Base-by-base conservation (phyloP, 2,329 filamentous ascomycete species). In the Venturia aucupariae region DNA sequence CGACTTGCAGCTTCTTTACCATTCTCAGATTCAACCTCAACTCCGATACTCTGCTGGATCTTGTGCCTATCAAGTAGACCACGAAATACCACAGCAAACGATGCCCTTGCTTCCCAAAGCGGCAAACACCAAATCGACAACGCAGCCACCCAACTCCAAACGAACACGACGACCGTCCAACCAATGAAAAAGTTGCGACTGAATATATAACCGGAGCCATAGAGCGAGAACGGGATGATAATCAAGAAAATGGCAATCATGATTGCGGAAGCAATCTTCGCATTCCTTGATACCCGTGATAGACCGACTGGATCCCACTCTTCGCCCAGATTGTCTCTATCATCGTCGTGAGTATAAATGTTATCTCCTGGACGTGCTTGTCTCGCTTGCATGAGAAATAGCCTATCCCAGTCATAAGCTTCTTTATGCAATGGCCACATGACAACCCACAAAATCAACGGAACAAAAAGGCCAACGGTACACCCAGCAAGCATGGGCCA, bases 401-500 rank as follows among this genome's bases (percentile, higher is more conserved):
- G 57, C 35, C 19, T 55, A 32, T 64, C 63, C 63, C 63, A 64
- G 19, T 64, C 63, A 27, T 46, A 64, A 3, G 63, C 54, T 35
- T 57, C 27, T 27, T 42, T 27, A 15, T 42, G 60, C 19, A 64
- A 24, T 39, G 63, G 63, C 32, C 51, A 39, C 63, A 64, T 64
- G n/a, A 38, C 22, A 1, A 60, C 8, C 63, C 63, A 64, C 10
- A 64, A 46, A 30, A 64, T 30, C 27, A 61, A 42, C 2, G 63
- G 63, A 11, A 64, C 27, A 27, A 39, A 61, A 1, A 64, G 24
- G 51, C 63, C 46, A 30, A 57, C 51, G 13, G 39, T 48, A 35
- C 54, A 64, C 32, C 63, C 63, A 35, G 63, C 63, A 44, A 64
- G 61, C 63, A 64, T 64, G n/a, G 35, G 38, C 63, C 55, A 64